These are phyloP conservation scores for Leishmania turanica DNA, from an alignment of 208 protist genomes.

Conservation along the genomic window DNA sequence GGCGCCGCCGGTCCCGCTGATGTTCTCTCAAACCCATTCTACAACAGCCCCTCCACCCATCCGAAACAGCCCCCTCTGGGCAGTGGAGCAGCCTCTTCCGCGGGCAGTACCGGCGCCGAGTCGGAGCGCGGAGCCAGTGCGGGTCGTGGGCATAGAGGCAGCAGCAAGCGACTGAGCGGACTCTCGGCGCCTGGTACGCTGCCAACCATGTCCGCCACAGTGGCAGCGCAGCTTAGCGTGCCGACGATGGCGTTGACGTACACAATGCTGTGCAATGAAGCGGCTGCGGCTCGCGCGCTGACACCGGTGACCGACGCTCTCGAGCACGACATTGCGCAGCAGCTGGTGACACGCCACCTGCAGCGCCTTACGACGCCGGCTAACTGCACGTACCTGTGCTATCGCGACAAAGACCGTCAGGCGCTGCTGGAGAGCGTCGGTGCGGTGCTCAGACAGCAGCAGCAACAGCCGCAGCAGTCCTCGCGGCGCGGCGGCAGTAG, in stretches of 20 bases:
- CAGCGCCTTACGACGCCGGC: slow-evolving; percentile 56
- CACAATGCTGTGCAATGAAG: slow-evolving; percentile 57
- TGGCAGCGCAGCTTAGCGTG: slow-evolving; percentile 46
- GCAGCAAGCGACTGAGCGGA: neutral
- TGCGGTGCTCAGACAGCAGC: slow-evolving; percentile 30
- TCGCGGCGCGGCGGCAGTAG: slow-evolving; percentile 13
- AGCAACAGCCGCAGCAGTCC: slow-evolving; percentile 28
- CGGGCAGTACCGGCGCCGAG: slow-evolving; percentile 2
- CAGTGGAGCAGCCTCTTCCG: neutral
- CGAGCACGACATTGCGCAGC: slow-evolving; percentile 63
- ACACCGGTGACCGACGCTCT: slow-evolving; percentile 49
- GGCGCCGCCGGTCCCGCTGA: neutral
- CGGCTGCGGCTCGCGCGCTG: slow-evolving; percentile 39
- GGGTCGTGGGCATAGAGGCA: neutral
- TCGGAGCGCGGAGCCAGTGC: neutral
- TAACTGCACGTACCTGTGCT: slow-evolving; percentile 79
- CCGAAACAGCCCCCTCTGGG: slow-evolving; percentile 13
- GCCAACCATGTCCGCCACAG: neutral
- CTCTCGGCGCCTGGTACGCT: neutral
- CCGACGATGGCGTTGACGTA: slow-evolving; percentile 45
- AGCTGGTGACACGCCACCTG: slow-evolving; percentile 57
- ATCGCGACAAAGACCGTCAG: slow-evolving; percentile 49
- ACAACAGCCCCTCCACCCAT: slow-evolving; percentile 8
- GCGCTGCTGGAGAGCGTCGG: slow-evolving; percentile 27
- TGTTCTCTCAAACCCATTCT: slow-evolving; percentile 22